These are phyloP conservation scores for Cutaneotrichosporon cutaneum DNA, from an alignment of 1,284 basidiomycete species.

Conservation along the genomic window DNA sequence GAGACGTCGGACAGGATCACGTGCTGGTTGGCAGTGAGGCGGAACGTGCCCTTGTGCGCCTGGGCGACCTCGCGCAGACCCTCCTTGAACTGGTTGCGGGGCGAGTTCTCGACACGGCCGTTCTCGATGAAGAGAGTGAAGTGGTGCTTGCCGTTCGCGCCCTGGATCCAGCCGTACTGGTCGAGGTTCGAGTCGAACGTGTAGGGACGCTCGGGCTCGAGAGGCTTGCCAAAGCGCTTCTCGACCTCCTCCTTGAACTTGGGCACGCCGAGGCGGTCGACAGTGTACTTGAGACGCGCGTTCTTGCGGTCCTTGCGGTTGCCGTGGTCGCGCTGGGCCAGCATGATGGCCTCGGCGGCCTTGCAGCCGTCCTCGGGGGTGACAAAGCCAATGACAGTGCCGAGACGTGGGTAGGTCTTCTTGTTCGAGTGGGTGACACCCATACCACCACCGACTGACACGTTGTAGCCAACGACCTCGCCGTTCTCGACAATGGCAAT, in stretches of 20 bases:
- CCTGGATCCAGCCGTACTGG: slow-evolving; percentile 88
- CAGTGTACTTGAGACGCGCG: slow-evolving; percentile 93
- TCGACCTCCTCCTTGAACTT: slow-evolving; percentile 89
- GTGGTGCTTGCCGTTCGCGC: slow-evolving; percentile 84
- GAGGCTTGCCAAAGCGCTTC: slow-evolving; percentile 75
- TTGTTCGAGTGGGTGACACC: slow-evolving; percentile 99
- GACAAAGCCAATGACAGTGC: slow-evolving; percentile 88
- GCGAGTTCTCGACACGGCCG: slow-evolving; percentile 91
- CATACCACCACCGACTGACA: slow-evolving; percentile 93
- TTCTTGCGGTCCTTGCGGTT: slow-evolving; percentile 81
- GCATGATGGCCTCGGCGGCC: slow-evolving; percentile 89
- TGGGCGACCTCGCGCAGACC: slow-evolving; percentile 89
- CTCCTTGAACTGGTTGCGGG: slow-evolving; percentile 86
- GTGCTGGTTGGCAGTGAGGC: slow-evolving; percentile 94
- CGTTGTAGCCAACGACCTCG: slow-evolving; percentile 82
- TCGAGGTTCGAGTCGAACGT: slow-evolving; percentile 88
- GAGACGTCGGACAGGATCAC: slow-evolving; percentile 82
- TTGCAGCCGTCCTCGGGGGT: slow-evolving; percentile 79
- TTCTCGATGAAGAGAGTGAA: slow-evolving; percentile 97
- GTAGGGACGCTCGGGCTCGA: slow-evolving; percentile 73
- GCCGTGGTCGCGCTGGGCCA: slow-evolving; percentile 92
- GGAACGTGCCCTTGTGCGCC: slow-evolving; percentile 89
- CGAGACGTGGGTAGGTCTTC: slow-evolving; percentile 94
- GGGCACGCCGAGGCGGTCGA: slow-evolving; percentile 88
- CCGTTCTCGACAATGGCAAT: slow-evolving; percentile 84